Base-by-base conservation (phyloP, 164 flowering plant genomes). In the Piper betle region DNA sequence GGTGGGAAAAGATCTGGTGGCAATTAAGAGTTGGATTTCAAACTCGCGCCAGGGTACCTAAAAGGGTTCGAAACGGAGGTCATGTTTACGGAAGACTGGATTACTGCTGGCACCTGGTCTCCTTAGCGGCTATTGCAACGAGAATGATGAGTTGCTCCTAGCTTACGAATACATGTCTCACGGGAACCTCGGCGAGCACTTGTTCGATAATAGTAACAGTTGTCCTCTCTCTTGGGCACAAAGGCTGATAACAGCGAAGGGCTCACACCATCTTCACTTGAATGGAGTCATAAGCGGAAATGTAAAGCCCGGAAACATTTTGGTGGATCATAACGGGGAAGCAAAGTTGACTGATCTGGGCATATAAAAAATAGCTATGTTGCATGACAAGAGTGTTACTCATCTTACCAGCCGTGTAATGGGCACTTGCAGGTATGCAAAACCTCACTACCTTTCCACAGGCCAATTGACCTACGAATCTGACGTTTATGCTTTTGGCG, bases 141-240 rank as follows among this genome's bases (percentile, higher is more conserved):
- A 53, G 16, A 53, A 53, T 0, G 33, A 53, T 9, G 33, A 53
- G 56, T 2, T 16, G 56, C 17, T 53, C 16, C 33, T 53, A 2
- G 86, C 84, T 52, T 76, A 78, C 70, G 90, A 85, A 62, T 75
- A 73, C 72, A 76, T 88, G 85, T 4, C 56, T 20, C 20, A 16
- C 1, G 71, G 74, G 17, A 63, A 70, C 17, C 74, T 71, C 16
- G 56, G 65, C n/a, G 64, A 70, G 37, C 74, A 71, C 64, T 70
- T 67, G 12, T 67, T 67, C 42, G 71, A 68, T 33, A 66, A 64
- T 0, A 42, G 9, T 6, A 11, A 42, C 11, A 56, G 62, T 6
- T 11, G 15, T 46, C 50, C 12, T 46, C 50, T 71, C 58, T 67
- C 74, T 8, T 71, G 74, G 74, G 61, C 64, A 61, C 65, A 71